Percentiles rank a stretch among this genome's conserved stretches.
Conservation (phyloP, 768 basidiomycete genomes). For the Macrolepiota fuliginosa region DNA sequence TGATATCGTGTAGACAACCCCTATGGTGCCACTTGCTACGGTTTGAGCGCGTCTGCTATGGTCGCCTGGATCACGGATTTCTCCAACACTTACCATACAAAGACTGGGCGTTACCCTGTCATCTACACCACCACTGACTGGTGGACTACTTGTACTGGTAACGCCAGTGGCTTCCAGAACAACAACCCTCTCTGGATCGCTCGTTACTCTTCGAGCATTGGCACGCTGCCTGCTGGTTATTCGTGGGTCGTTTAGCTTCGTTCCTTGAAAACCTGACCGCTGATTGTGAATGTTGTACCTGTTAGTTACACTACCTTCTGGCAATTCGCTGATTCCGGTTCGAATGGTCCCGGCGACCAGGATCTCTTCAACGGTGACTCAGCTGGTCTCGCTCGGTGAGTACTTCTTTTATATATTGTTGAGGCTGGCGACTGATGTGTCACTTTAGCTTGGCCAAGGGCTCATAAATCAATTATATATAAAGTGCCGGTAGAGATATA, state of each 20-base stretch:
- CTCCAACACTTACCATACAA: conserved; percentile 53
- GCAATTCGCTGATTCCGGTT: conserved; percentile 43
- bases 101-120: conserved; percentile 39
- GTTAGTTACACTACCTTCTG: conserved; percentile 41
- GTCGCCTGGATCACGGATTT: conserved; percentile 62
- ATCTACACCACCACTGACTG: conserved; percentile 60
- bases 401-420: background rate
- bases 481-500: too few relatives aligned
- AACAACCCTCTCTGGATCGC: conserved; percentile 66
- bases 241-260: conserved; percentile 23
- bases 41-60: conserved; percentile 49
- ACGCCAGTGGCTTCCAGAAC: conserved; percentile 45
- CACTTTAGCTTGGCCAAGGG: background rate
- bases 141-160: conserved; percentile 68
- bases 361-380: conserved; percentile 54
- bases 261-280: background rate
- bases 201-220: conserved; percentile 43
- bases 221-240: conserved; percentile 61
- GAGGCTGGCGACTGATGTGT: background rate
- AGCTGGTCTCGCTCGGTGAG: conserved; percentile 11
- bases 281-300: background rate
- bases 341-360: conserved; percentile 49
- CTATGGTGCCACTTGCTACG: conserved; percentile 51
- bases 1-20: conserved; percentile 44
- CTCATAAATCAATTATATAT: background rate